These are phyloP conservation scores for Xylariaceae sp. DNA, from an alignment of 2,329 filamentous ascomycete species.

Conservation along the genomic window DNA sequence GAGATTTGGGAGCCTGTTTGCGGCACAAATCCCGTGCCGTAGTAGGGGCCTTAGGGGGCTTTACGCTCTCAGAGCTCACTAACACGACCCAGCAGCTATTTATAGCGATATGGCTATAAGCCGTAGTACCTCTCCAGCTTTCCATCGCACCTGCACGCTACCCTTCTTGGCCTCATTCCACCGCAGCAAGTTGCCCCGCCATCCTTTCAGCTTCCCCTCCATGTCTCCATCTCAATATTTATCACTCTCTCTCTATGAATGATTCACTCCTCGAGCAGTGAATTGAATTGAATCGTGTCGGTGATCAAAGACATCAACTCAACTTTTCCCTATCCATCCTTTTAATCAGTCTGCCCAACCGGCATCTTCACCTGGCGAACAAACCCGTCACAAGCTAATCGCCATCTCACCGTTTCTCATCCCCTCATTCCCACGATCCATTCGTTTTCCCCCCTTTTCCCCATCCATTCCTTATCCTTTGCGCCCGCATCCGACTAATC, in stretches of 20 bases:
- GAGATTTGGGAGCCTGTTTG: too few species aligned
- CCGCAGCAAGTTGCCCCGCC: slow-evolving; percentile 7
- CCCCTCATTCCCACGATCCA: neutral
- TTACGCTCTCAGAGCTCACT: too few species aligned
- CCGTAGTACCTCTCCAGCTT: neutral
- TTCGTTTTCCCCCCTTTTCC: neutral
- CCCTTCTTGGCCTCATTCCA: too few species aligned
- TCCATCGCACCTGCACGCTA: neutral
- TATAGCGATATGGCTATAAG: neutral
- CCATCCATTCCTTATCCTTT: neutral
- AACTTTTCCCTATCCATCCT: neutral
- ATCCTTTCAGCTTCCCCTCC: slow-evolving; percentile 4
- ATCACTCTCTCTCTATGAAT: too few species aligned
- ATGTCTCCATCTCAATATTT: neutral
- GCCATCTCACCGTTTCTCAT: neutral
- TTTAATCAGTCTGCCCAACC: neutral
- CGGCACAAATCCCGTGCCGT: too few species aligned
- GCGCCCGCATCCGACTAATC: neutral
- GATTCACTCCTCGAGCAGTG: neutral
- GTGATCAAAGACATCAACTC: neutral
- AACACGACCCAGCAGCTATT: neutral
- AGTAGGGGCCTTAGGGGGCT: too few species aligned
- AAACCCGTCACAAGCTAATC: neutral
- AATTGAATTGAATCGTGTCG: neutral
- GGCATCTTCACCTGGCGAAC: neutral